Conservation (phyloP, 2,329 filamentous ascomycete genomes). For the Graphilbum fragrans region DNA sequence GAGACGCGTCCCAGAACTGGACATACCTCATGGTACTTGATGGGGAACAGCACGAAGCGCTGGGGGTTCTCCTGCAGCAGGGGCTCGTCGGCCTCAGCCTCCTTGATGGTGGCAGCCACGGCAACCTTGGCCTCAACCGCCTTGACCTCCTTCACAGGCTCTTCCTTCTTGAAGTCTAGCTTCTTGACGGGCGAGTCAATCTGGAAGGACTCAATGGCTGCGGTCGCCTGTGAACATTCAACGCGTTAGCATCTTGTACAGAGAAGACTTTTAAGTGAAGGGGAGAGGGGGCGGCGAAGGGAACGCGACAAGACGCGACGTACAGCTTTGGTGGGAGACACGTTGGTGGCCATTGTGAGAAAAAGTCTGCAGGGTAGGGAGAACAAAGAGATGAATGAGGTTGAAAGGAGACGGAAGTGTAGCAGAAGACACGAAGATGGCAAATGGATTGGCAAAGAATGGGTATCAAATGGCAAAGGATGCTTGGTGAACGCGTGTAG, state of each 20-base stretch:
- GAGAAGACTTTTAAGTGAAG: neutral
- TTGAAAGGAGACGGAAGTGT: slow-evolving; percentile 4
- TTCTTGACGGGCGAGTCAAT: slow-evolving; percentile 92
- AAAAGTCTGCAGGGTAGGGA: neutral
- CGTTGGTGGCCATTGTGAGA: slow-evolving; percentile 53
- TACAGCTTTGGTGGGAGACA: slow-evolving; percentile 21
- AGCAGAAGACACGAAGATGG: slow-evolving; percentile 1
- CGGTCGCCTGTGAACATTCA: slow-evolving; percentile 54
- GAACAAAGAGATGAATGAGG: neutral
- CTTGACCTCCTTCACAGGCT: slow-evolving; percentile 40
- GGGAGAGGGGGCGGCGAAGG: slow-evolving; percentile 1
- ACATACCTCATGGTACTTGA: slow-evolving; percentile 96
- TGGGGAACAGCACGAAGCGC: slow-evolving; percentile 94
- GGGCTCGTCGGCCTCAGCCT: slow-evolving; percentile 72
- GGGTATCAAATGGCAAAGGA: neutral
- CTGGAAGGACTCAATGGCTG: slow-evolving; percentile 77
- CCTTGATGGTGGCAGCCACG: slow-evolving; percentile 42
- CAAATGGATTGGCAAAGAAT: neutral
- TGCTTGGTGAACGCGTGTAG: slow-evolving; percentile 5
- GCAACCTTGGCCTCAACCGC: slow-evolving; percentile 24
- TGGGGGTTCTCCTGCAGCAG: slow-evolving; percentile 90
- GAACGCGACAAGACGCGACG: slow-evolving; percentile 11
- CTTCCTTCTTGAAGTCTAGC: slow-evolving; percentile 85
- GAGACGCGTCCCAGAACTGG: slow-evolving; percentile 21
- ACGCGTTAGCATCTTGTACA: slow-evolving; percentile 18